These are phyloP conservation scores for Juncus effusus DNA, from an alignment of 176 grass and related monocot genomes.

Conservation along the genomic window DNA sequence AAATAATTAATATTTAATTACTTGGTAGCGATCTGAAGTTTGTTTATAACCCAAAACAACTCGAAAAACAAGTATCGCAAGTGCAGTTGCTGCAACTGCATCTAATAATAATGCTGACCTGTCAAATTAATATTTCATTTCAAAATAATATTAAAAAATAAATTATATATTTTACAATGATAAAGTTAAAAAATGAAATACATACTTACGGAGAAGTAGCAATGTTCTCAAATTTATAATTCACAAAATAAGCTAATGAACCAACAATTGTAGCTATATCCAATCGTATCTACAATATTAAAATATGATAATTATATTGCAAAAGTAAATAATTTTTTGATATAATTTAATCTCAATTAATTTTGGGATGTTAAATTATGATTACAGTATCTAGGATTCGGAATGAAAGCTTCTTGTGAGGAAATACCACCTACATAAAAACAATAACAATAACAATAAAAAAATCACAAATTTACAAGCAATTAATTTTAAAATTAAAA, in stretches of 20 bases:
- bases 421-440: constrained; percentile 76
- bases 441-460: background rate
- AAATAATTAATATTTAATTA: constrained; percentile 3
- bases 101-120: constrained; percentile 90
- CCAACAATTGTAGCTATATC: constrained; percentile 79
- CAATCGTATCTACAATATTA: constrained; percentile 55
- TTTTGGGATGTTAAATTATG: constrained; percentile 11
- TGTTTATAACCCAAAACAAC: constrained; percentile 90
- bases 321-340: constrained; percentile 5
- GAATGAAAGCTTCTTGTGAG: constrained; percentile 94
- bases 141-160: constrained; percentile 15
- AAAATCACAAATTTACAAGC: background rate
- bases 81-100: constrained; percentile 61
- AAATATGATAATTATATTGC: constrained; percentile 20
- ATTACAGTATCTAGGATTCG: constrained; percentile 96
- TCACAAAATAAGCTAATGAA: constrained; percentile 70
- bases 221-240: constrained; percentile 95
- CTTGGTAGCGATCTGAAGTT: constrained; percentile 86
- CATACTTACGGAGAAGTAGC: constrained; percentile 96
- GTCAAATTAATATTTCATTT: constrained; percentile 3
- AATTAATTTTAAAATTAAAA: background rate
- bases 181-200: constrained; percentile 34
- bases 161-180: background rate
- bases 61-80: constrained; percentile 62
- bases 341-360: background rate